Conservation (phyloP, 495 filamentous ascomycete genomes). For the Neohortaea acidophila region DNA sequence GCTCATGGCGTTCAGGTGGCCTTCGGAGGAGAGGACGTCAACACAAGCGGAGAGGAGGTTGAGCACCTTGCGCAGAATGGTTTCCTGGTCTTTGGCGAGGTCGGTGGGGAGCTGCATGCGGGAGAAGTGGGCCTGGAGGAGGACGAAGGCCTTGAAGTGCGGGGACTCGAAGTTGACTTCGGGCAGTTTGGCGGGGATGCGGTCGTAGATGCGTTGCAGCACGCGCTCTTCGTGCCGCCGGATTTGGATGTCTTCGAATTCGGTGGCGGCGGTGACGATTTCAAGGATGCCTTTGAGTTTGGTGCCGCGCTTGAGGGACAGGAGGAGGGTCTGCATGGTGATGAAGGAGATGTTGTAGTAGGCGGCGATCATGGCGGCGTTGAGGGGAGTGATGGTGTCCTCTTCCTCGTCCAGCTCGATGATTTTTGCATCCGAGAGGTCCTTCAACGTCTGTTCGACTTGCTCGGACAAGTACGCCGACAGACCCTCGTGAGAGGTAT, state of each 20-base stretch:
- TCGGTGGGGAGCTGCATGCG: conserved; percentile 91
- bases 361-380: conserved; percentile 92
- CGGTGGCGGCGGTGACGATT: conserved; percentile 90
- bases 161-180: conserved; percentile 80
- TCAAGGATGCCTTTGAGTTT: conserved; percentile 94
- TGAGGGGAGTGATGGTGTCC: conserved; percentile 74
- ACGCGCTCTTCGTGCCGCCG: conserved; percentile 81
- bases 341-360: conserved; percentile 99
- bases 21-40: conserved; percentile 90
- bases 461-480: conserved; percentile 91
- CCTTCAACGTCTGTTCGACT: conserved; percentile 83
- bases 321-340: conserved; percentile 98
- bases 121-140: conserved; percentile 94
- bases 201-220: conserved; percentile 83
- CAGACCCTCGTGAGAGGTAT: conserved; percentile 81
- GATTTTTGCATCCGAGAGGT: conserved; percentile 84
- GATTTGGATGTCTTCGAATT: conserved; percentile 92
- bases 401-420: conserved; percentile 96
- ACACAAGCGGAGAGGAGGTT: conserved; percentile 83
- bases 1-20: conserved; percentile 89
- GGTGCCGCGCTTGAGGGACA: conserved; percentile 75
- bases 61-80: conserved; percentile 70
- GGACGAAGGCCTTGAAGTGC: conserved; percentile 93
- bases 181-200: conserved; percentile 86
- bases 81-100: conserved; percentile 90